Evolutionary conservation across 352 stramenopile species (phyloP).

Genomic region (Phytophthora sp.): DNA sequence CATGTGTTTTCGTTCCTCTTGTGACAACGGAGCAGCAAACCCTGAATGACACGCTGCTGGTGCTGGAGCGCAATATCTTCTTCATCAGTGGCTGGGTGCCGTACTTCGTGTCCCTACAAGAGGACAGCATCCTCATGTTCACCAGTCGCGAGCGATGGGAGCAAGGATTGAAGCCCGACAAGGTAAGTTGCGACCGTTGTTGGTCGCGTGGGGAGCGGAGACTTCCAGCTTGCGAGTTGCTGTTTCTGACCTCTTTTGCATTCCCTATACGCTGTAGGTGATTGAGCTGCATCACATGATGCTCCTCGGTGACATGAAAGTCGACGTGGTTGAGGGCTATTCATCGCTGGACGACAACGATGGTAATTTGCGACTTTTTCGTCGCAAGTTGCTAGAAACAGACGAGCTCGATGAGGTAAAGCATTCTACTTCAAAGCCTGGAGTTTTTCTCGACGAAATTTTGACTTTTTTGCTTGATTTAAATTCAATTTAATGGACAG

Average conservation of each 20-base stretch:
- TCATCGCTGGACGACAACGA: slow-evolving; percentile 30
- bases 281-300: slow-evolving; percentile 74
- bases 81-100: slow-evolving; percentile 82
- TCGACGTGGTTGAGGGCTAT: slow-evolving; percentile 60
- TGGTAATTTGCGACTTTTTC: slow-evolving; percentile 60
- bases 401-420: slow-evolving; percentile 78
- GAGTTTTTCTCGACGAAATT: background rate
- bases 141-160: slow-evolving; percentile 84
- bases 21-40: slow-evolving; percentile 64
- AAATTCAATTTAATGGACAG: too few species aligned
- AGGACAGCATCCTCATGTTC: slow-evolving; percentile 82
- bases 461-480: background rate
- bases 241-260: background rate
- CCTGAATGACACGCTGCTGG: slow-evolving; percentile 82
- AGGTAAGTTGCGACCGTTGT: slow-evolving; percentile 34
- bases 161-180: slow-evolving; percentile 81
- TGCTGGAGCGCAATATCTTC: slow-evolving; percentile 85
- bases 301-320: slow-evolving; percentile 85
- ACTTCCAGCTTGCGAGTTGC: background rate
- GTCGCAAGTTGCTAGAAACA: slow-evolving; percentile 75
- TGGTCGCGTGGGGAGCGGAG: background rate
- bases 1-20: background rate
- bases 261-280: slow-evolving; percentile 41
- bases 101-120: slow-evolving; percentile 87
- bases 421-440: background rate